Base-by-base conservation (phyloP, 2,329 filamentous ascomycete genomes). In the Aspergillus novofumigatus region DNA sequence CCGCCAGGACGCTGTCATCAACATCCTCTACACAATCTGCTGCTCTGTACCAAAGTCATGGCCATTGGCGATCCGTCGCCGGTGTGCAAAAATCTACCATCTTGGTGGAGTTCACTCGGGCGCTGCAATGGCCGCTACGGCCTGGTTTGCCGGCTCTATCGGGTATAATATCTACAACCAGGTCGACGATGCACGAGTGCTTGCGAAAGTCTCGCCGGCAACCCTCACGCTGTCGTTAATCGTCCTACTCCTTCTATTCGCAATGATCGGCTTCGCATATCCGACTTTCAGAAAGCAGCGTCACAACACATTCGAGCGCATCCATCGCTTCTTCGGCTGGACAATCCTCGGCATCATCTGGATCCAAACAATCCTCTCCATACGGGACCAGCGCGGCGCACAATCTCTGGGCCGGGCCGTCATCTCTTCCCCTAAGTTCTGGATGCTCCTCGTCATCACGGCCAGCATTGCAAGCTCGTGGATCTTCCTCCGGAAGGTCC, bases 21-120 rank as follows among this genome's bases (percentile, higher is more conserved):
- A 78, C 55, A 11, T 69, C 3, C 57, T 77, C 35, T 78, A 73
- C 59, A 66, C 65, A 7, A 52, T 71, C 5, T 69, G 60, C 41
- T 70, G 69, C 57, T 54, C 58, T 3, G 60, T 76, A 4, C 74
- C 75, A 10, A 65, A 62, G 11, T 67, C 63, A 14, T 63, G 66
- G 26, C 73, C 76, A 10, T 61, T 77, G 14, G 48, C 59, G 7
- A 62, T 77, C 26, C 72, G 76, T 3, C 64, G 67, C 7, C 61
- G 67, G 23, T 67, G 69, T 3, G 74, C 74, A 41, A 77, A 77
- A 61, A 62, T 77, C 20, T 78, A 76, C 60, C 70, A 71, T 44
- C 68, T 75, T 38, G 76, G 75, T 20, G 75, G 76, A 9, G 61
- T 77, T 1, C 76, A 78, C 58, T 72, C 70, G 4, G 71, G 72